Evolutionary conservation across 805 yeast genomes (phyloP), one percentile per base, ranked within the genome.

Genomic region (Clavispora santaluciae): DNA sequence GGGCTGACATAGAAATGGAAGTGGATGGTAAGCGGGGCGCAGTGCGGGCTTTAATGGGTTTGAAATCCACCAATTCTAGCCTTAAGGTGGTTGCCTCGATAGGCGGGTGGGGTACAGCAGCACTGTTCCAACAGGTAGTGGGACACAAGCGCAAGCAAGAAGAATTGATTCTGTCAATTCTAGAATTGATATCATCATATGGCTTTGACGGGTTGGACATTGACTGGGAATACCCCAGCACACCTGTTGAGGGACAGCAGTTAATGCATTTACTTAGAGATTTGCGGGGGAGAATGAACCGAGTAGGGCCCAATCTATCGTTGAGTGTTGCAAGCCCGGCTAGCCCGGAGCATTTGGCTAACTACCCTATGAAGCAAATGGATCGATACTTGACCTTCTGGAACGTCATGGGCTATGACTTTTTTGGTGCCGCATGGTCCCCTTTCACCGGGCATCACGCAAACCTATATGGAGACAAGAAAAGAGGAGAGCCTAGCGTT

Each of bases 341-440:
- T 0, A 78, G 79, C 8, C 51, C 59, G 0, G 76, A 73, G 4
- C 70, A 73, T 39, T 55, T 81, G 13, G 38, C 51, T 3, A 46
- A 58, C 5, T 64, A 83, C 39, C 60, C 73, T 5, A 52, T 89
- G 1, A 38, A 46, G 1, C 72, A 70, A n/a, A 72, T 91, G 74
- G 82, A 83, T 49, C 54, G 57, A 18, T 70, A 72, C 49, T 55
- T 93, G 13, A 66, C 78, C 15, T 78, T 78, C 49, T 89, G 90
- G 84, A 90, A 91, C 57, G 59, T 93, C 43, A 91, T 91, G 98
- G 79, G 93, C 15, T 91, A 93, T 59, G 98, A 93, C 59, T 85
- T 81, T 51, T 64, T 81, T 1, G 98, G 97, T 0, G 48, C 53
- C 34, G 68, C 75, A 7, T 87, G 95, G 95, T 79, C 86, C 1